phyloP scores from a whole-genome alignment of 305 asterid genomes.

The Fraxinus albicans region DNA sequence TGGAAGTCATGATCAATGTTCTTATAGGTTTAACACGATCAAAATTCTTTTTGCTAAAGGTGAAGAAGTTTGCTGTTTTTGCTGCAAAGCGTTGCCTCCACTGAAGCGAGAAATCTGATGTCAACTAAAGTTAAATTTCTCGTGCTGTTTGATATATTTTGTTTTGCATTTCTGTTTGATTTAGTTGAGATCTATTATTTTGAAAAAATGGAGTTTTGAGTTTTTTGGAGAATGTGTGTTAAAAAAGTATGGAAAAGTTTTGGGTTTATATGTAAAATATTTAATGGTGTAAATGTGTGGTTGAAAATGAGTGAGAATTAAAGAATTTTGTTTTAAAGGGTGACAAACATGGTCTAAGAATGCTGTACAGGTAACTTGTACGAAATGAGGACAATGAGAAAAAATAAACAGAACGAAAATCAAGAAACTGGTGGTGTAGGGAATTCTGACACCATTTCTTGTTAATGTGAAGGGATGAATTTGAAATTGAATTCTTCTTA shows the following conservation, averaged over 20 bases:
- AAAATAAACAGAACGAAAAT: neutral
- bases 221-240: too few relatives aligned
- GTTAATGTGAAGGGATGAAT: neutral
- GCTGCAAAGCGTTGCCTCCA: conserved; percentile 50
- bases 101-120: conserved; percentile 35
- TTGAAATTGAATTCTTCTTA: neutral
- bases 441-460: neutral
- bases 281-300: too few relatives aligned
- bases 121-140: conserved; percentile 34
- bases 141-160: neutral
- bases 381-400: neutral
- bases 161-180: neutral
- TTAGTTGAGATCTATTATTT: neutral
- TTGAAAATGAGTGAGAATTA: too few relatives aligned
- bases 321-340: too few relatives aligned
- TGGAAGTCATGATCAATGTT: neutral
- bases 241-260: too few relatives aligned
- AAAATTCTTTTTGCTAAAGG: conserved; percentile 7
- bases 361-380: neutral
- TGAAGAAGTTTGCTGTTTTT: conserved; percentile 52
- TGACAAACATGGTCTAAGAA: neutral
- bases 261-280: too few relatives aligned
- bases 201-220: too few relatives aligned
- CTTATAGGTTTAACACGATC: neutral
- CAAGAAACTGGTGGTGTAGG: neutral